Percentiles rank a stretch among this genome's conserved stretches.
These are phyloP conservation scores for Boletellus dicymbophilus DNA, from an alignment of 1,284 basidiomycete genomes.

Conservation along the genomic window DNA sequence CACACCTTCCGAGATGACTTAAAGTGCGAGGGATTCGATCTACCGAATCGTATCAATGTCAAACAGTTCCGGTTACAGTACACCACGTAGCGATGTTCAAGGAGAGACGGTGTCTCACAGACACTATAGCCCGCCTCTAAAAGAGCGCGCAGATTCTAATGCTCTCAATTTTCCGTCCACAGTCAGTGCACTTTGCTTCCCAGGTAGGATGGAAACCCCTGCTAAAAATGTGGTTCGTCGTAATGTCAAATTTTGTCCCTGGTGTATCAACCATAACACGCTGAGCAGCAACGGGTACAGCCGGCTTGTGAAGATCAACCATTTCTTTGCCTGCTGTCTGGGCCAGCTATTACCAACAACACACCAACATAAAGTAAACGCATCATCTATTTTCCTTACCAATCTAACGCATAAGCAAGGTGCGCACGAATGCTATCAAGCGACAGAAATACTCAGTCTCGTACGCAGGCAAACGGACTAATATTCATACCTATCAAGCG, in stretches of 20 bases:
- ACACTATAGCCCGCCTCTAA: constrained; percentile 37
- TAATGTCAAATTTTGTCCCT: constrained; percentile 32
- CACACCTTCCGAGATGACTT: constrained; percentile 4
- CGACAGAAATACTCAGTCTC: too few species aligned
- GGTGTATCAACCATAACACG: constrained; percentile 39
- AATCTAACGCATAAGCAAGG: too few species aligned
- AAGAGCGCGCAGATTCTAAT: constrained; percentile 34
- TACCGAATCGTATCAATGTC: neutral
- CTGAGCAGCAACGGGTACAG: constrained; percentile 36
- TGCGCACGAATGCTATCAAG: too few species aligned
- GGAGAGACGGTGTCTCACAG: constrained; percentile 39
- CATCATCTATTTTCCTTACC: constrained; percentile 29
- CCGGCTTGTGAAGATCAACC: constrained; percentile 33
- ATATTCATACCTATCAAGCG: too few species aligned
- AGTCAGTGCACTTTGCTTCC: constrained; percentile 44
- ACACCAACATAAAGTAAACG: neutral
- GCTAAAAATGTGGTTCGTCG: constrained; percentile 48
- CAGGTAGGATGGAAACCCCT: constrained; percentile 37
- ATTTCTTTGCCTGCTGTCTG: too few species aligned
- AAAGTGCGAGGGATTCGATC: constrained; percentile 11
- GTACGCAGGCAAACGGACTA: too few species aligned
- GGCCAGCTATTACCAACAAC: too few species aligned
- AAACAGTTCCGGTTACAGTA: neutral
- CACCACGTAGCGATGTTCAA: constrained; percentile 40
- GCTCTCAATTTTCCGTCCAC: constrained; percentile 42